Evolutionary conservation across 1,284 basidiomycete species (phyloP).

Genomic region (Cryptococcus sp.): DNA sequence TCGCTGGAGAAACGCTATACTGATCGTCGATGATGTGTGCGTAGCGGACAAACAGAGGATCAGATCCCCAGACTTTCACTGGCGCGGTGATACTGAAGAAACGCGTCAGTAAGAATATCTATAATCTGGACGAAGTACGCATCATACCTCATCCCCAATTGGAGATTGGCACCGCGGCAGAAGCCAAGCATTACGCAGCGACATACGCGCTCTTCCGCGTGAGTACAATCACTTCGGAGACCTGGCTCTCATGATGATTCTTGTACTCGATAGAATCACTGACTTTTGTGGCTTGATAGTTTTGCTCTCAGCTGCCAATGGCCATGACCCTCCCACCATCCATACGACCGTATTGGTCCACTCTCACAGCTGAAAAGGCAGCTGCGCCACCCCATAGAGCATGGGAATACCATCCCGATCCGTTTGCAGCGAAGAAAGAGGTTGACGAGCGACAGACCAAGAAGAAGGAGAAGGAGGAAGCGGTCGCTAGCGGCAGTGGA

Average conservation of each 20-base stretch:
- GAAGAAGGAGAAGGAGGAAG: conserved; percentile 41
- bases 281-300: conserved; percentile 55
- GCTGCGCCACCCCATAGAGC: conserved; percentile 66
- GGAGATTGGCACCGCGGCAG: conserved; percentile 63
- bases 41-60: conserved; percentile 57
- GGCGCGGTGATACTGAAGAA: conserved; percentile 63
- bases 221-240: conserved; percentile 39
- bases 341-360: conserved; percentile 80
- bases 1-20: background rate
- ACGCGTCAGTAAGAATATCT: conserved; percentile 68
- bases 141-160: conserved; percentile 71
- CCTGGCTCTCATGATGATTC: conserved; percentile 1
- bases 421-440: conserved; percentile 71
- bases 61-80: conserved; percentile 60
- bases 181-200: conserved; percentile 84
- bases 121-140: conserved; percentile 66
- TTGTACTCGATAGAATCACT: background rate
- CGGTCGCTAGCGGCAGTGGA: conserved; percentile 9
- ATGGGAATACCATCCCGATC: conserved; percentile 85
- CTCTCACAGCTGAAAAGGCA: conserved; percentile 71
- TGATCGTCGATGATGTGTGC: background rate
- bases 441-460: conserved; percentile 68
- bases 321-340: conserved; percentile 76
- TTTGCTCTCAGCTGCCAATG: conserved; percentile 75
- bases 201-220: conserved; percentile 84